Percentiles rank a stretch among this genome's conserved stretches.
phyloP scores from a whole-genome alignment of 345 rosid genomes.

The Cochlearia excelsa region DNA sequence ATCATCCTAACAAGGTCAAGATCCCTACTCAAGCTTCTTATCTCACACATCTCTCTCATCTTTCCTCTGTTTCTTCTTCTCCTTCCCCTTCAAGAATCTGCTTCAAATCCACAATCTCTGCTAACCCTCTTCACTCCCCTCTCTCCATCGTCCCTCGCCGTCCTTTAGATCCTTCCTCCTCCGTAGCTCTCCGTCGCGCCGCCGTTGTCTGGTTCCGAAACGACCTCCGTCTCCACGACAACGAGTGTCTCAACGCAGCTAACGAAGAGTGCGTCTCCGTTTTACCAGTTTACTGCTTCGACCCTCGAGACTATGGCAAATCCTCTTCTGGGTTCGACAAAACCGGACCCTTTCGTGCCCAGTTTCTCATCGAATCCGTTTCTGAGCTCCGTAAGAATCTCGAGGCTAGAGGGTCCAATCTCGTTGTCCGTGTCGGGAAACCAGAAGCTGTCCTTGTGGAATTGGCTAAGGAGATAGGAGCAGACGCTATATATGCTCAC shows the following conservation, averaged over 20 bases:
- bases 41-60: constrained; percentile 50
- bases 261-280: constrained; percentile 80
- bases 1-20: constrained; percentile 56
- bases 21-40: constrained; percentile 68
- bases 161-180: constrained; percentile 80
- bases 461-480: constrained; percentile 83
- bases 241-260: constrained; percentile 80
- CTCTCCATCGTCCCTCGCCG: constrained; percentile 85
- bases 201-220: constrained; percentile 92
- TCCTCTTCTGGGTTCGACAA: constrained; percentile 87
- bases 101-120: constrained; percentile 77
- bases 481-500: constrained; percentile 86
- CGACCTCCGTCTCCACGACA: constrained; percentile 92
- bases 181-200: constrained; percentile 78
- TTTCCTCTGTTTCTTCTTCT: constrained; percentile 43
- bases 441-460: constrained; percentile 79
- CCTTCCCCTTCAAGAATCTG: constrained; percentile 48
- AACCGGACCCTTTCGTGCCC: constrained; percentile 82
- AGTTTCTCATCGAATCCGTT: constrained; percentile 86
- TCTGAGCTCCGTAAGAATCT: constrained; percentile 83
- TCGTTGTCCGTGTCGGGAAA: constrained; percentile 78
- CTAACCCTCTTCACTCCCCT: constrained; percentile 75
- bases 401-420: constrained; percentile 89
- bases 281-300: constrained; percentile 92
- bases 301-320: constrained; percentile 88